Evolutionary conservation across 495 filamentous ascomycete species (phyloP), one percentile per base, ranked within the genome.

Genomic region (Stereocaulon alpinum): DNA sequence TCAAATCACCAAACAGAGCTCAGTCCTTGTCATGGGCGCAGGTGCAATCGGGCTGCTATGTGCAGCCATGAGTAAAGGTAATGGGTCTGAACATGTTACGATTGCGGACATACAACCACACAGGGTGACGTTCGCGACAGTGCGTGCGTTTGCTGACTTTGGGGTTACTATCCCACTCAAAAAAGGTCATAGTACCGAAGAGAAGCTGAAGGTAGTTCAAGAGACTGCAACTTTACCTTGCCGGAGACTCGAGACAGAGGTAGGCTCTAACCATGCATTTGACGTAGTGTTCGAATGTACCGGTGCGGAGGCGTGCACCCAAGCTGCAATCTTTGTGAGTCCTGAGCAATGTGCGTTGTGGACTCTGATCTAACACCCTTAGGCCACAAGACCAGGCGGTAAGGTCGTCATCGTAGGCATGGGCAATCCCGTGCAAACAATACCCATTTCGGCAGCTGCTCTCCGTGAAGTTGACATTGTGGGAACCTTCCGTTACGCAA

Each of bases 231-330:
- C 67, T 3, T 72, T 79, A n/a, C 75, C 81, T 1, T 76, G 69
- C 3, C 67, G 29, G 6, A 41, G 3, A 15, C 7, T 66, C 14
- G 56, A 78, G 20, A 71, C 69, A 27, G 34, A 7, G 4, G 17
- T 30, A 12, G 44, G 15, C 24, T 61, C 64, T 32, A 67, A 68
- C 11, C 77, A 82, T 3, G 88, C 88, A 22, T 84, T 94, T 22
- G 84, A 89, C 61, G 74, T 86, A 9, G 84, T 89, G 7, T 94
- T 95, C 66, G 91, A 96, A 66, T 96, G 91, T 70, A 96, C 91
- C 0, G 91, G 91, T 47, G 89, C 92, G 55, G 88, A 91, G 40
- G 76, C 84, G 3, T 94, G 89, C 68, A 83, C 93, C 63, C 89
- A 95, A 70, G 86, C 90, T 1, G 82, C 85, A 3, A 88, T 96